Conservation (phyloP, 768 basidiomycete genomes). For the Lentinus brumalis region DNA sequence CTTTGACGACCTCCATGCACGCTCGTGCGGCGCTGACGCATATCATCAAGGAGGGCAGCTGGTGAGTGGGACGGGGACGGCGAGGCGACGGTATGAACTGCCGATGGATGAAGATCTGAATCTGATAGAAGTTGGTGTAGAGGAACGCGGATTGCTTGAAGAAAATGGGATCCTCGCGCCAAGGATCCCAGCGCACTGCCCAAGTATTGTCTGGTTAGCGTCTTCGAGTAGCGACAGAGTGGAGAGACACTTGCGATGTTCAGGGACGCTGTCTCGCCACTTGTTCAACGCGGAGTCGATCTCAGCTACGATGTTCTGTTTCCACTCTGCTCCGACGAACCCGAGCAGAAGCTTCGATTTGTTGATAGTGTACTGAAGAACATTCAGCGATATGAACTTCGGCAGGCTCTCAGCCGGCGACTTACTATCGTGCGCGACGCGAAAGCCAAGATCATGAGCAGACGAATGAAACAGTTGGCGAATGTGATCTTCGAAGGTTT, state of each 20-base stretch:
- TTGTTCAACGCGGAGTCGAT: slow-evolving; percentile 61
- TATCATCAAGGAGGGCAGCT: slow-evolving; percentile 71
- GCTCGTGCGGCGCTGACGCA: slow-evolving; percentile 86
- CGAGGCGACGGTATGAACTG: slow-evolving; percentile 73
- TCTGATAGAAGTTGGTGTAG: slow-evolving; percentile 46
- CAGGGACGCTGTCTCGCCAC: slow-evolving; percentile 63
- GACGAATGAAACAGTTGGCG: slow-evolving; percentile 56
- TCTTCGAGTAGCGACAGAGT: background rate
- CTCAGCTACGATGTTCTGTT: slow-evolving; percentile 56
- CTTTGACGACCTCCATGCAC: slow-evolving; percentile 68
- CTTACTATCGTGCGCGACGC: slow-evolving; percentile 46
- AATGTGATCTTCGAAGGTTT: slow-evolving; percentile 57
- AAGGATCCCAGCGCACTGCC: slow-evolving; percentile 32
- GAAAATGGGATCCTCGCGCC: slow-evolving; percentile 16
- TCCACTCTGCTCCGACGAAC: slow-evolving; percentile 41
- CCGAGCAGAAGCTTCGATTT: slow-evolving; percentile 39
- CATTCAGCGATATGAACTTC: background rate
- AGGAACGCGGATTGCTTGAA: slow-evolving; percentile 42
- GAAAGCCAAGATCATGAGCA: slow-evolving; percentile 63
- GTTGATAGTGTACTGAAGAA: slow-evolving; percentile 46
- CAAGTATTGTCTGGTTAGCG: background rate
- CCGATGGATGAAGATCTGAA: slow-evolving; percentile 72
- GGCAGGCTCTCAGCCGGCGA: background rate
- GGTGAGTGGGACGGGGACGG: slow-evolving; percentile 43
- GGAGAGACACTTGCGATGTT: slow-evolving; percentile 42